Conservation (phyloP, 225 moss, liverwort and hornwort genomes). For the Sphagnum contortum region DNA sequence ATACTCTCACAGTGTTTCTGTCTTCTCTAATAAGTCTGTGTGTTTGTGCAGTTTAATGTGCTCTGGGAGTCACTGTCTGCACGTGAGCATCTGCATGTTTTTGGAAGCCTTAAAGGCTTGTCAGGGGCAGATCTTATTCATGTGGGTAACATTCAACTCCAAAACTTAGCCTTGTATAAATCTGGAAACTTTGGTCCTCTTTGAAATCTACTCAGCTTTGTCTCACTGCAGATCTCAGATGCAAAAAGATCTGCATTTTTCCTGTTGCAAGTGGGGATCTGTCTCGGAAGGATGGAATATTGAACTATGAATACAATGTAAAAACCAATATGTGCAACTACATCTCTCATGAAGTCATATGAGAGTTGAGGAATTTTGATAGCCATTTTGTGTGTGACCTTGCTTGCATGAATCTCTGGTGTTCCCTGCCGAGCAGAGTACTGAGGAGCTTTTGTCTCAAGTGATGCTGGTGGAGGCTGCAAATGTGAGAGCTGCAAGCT, state of each 20-base stretch:
- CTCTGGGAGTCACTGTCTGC: conserved; percentile 86
- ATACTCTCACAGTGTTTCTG: too few relatives aligned
- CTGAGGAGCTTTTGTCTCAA: conserved; percentile 56
- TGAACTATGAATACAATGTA: neutral
- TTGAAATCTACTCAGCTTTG: too few relatives aligned
- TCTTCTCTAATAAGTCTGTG: too few relatives aligned
- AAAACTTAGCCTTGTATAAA: neutral
- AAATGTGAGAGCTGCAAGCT: conserved; percentile 78
- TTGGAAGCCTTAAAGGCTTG: conserved; percentile 83
- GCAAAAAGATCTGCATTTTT: neutral
- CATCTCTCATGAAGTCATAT: neutral
- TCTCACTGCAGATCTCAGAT: too few relatives aligned
- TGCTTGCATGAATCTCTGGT: too few relatives aligned
- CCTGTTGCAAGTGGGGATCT: neutral
- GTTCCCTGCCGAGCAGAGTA: conserved; percentile 31
- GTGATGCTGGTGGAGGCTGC: conserved; percentile 76
- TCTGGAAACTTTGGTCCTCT: neutral
- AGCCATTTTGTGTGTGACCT: too few relatives aligned
- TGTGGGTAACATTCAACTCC: conserved; percentile 25
- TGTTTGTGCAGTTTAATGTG: conserved; percentile 68
- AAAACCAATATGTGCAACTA: neutral
- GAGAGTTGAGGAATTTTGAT: neutral
- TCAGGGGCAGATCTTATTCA: conserved; percentile 39
- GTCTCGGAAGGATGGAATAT: neutral
- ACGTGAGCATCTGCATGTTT: conserved; percentile 78